These are phyloP conservation scores for Hygrophorus pudorinus DNA, from an alignment of 768 basidiomycete species.

Conservation along the genomic window DNA sequence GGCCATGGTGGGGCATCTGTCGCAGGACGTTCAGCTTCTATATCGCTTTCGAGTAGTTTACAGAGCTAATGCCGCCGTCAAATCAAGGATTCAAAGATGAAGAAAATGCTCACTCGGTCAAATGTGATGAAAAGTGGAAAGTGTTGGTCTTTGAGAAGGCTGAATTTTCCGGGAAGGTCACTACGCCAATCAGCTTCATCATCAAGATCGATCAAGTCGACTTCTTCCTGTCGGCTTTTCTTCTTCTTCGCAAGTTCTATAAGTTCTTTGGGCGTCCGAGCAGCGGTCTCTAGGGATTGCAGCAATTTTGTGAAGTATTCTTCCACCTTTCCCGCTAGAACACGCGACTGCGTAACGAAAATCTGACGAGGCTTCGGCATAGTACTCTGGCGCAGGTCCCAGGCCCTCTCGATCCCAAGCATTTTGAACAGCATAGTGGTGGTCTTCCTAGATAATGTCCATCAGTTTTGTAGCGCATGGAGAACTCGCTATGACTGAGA, in stretches of 20 bases:
- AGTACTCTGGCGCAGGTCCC: slow-evolving; percentile 24
- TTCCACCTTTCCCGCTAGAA: slow-evolving; percentile 61
- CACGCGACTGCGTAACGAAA: slow-evolving; percentile 62
- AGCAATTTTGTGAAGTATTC: slow-evolving; percentile 50
- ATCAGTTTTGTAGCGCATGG: background rate
- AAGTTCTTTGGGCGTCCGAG: slow-evolving; percentile 29
- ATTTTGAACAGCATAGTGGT: slow-evolving; percentile 75
- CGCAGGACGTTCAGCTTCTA: slow-evolving; percentile 7
- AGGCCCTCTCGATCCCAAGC: slow-evolving; percentile 54
- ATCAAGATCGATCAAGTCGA: slow-evolving; percentile 30
- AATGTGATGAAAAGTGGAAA: slow-evolving; percentile 67
- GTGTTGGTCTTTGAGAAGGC: slow-evolving; percentile 44
- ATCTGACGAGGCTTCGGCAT: slow-evolving; percentile 50
- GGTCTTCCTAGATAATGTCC: slow-evolving; percentile 43
- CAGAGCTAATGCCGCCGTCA: slow-evolving; percentile 28
- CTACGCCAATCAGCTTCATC: slow-evolving; percentile 29
- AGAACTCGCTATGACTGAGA: background rate
- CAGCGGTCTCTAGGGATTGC: slow-evolving; percentile 29
- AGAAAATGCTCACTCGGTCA: slow-evolving; percentile 22
- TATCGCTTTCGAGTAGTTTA: slow-evolving; percentile 38
- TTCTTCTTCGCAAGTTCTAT: slow-evolving; percentile 15
- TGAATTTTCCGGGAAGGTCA: slow-evolving; percentile 43
- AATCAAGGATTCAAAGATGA: background rate
- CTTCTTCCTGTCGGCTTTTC: slow-evolving; percentile 9
- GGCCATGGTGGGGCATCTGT: too few relatives aligned